A percentile compares a stretch with the other conserved stretches of the same genome.
phyloP scores from a whole-genome alignment of 2,329 filamentous ascomycete genomes.

The Pseudogymnoascus sp. region DNA sequence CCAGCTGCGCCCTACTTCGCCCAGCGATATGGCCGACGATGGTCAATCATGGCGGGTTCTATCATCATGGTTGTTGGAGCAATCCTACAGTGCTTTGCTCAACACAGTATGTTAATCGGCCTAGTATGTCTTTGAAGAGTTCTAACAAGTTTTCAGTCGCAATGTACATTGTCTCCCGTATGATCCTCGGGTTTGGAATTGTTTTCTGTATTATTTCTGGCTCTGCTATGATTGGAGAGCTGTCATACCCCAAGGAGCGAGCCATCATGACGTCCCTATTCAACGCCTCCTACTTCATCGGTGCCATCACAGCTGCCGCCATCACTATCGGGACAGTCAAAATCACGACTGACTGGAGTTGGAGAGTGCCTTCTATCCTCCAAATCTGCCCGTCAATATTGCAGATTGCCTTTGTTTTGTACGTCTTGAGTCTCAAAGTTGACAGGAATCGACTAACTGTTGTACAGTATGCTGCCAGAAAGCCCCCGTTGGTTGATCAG shows the following conservation, averaged over 20 bases:
- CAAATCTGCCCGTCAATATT: conserved; percentile 29
- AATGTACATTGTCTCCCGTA: conserved; percentile 47
- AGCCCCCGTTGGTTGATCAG: conserved; percentile 50
- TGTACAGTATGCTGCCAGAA: conserved; percentile 41
- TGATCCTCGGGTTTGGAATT: conserved; percentile 47
- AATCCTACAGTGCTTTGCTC: conserved; percentile 43
- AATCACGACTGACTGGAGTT: conserved; percentile 35
- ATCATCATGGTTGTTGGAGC: conserved; percentile 48
- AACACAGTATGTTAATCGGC: conserved; percentile 28
- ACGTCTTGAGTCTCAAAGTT: conserved; percentile 7
- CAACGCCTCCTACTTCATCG: conserved; percentile 46
- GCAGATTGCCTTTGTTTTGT: conserved; percentile 23
- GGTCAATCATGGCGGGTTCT: conserved; percentile 50
- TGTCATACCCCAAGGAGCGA: conserved; percentile 48
- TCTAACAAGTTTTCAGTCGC: conserved; percentile 28
- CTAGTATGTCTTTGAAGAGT: not conserved
- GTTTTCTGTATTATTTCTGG: conserved; percentile 45
- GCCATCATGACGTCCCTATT: conserved; percentile 46
- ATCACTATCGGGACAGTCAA: conserved; percentile 38
- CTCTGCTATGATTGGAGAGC: conserved; percentile 46
- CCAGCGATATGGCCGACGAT: conserved; percentile 42
- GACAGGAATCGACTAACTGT: not conserved
- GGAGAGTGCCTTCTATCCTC: conserved; percentile 36
- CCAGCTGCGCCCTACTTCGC: conserved; percentile 47
- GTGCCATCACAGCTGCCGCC: conserved; percentile 36